Percentiles rank a stretch among this genome's conserved stretches.
Conservation (phyloP, 306 rosid genomes). For the Senna tora region DNA sequence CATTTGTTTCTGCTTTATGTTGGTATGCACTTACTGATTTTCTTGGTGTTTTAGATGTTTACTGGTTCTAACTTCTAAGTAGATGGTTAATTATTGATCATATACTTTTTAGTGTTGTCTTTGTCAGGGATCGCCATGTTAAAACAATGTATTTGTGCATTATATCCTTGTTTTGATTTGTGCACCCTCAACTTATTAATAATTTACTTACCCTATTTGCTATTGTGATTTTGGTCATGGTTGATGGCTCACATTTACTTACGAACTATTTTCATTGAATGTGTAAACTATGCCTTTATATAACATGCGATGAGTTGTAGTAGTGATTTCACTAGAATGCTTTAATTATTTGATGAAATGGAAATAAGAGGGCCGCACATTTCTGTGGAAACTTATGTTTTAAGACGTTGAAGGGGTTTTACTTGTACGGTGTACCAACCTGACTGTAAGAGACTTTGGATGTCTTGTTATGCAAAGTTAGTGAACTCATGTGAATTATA, state of each 20-base stretch:
- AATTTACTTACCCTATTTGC: constrained; percentile 4
- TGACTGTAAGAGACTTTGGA: too few relatives aligned
- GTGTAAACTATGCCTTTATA: too few relatives aligned
- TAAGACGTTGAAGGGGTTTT: too few relatives aligned
- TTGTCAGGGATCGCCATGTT: not conserved
- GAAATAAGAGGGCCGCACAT: not conserved
- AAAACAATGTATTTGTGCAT: constrained; percentile 3
- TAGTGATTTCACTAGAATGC: not conserved
- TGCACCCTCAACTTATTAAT: too few relatives aligned
- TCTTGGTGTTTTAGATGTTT: constrained; percentile 18
- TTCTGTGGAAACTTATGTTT: not conserved
- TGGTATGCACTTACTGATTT: constrained; percentile 20
- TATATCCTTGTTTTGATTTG: not conserved
- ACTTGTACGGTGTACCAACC: too few relatives aligned
- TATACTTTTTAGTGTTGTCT: not conserved
- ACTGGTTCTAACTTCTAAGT: not conserved
- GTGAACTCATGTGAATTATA: too few relatives aligned
- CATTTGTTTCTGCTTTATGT: constrained; percentile 8
- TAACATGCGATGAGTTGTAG: too few relatives aligned
- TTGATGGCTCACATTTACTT: not conserved
- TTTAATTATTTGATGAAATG: not conserved
- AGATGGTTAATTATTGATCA: not conserved
- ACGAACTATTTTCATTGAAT: not conserved
- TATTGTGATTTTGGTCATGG: not conserved
- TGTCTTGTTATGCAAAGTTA: too few relatives aligned